Evolutionary conservation across 163 green algal genomes (phyloP).

Genomic region (Botryococcus braunii): DNA sequence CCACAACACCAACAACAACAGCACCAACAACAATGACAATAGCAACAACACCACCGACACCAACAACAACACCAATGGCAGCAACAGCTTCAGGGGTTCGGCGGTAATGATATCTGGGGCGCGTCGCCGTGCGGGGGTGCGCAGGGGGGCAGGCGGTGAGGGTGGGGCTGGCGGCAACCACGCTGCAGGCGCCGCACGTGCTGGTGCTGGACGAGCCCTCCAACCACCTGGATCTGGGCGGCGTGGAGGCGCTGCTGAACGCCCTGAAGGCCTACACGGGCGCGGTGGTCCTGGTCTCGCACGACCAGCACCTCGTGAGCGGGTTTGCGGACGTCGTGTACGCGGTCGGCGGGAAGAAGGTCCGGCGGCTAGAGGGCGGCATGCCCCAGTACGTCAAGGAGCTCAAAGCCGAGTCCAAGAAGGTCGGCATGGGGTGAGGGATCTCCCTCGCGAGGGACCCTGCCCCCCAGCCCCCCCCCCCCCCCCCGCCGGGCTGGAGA

Average conservation of each 20-base stretch:
- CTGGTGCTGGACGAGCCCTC: conserved; percentile 74
- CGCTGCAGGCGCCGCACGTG: conserved; percentile 70
- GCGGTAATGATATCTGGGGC: conserved; percentile 1
- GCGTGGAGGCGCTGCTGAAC: conserved; percentile 96
- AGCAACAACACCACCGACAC: too few species aligned
- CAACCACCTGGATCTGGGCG: conserved; percentile 94
- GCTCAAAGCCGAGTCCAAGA: too few species aligned
- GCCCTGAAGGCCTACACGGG: conserved; percentile 83
- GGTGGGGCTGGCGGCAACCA: conserved; percentile 97
- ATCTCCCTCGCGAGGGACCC: too few species aligned
- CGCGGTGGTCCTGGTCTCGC: conserved; percentile 86
- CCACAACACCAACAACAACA: too few species aligned
- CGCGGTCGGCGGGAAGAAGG: too few species aligned
- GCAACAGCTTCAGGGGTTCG: background rate
- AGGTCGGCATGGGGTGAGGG: too few species aligned
- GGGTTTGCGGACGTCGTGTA: too few species aligned
- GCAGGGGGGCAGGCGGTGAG: conserved; percentile 88
- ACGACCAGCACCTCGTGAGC: conserved; percentile 97
- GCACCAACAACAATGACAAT: too few species aligned
- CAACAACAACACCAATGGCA: background rate
- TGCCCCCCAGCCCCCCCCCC: too few species aligned
- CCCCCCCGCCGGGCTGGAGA: too few species aligned
- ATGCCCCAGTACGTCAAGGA: too few species aligned
- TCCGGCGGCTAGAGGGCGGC: too few species aligned
- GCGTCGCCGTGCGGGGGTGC: conserved; percentile 42